phyloP scores from a whole-genome alignment of 768 basidiomycete species.

The Pleurotus giganteus region DNA sequence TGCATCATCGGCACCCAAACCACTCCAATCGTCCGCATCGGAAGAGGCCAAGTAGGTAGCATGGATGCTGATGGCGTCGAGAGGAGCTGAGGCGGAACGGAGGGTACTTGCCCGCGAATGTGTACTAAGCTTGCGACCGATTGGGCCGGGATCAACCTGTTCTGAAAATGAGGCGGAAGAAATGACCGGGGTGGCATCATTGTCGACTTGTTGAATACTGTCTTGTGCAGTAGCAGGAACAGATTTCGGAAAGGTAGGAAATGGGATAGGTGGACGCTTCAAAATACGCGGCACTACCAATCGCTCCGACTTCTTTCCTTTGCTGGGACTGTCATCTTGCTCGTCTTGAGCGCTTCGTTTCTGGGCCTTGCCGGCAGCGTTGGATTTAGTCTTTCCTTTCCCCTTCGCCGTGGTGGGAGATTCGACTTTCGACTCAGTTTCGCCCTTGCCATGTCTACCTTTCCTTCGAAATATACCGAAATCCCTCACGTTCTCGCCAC shows the following conservation, averaged over 20 bases:
- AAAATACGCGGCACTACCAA: slow-evolving; percentile 10
- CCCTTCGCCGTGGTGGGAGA: slow-evolving; percentile 14
- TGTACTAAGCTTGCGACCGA: neutral
- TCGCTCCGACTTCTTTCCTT: slow-evolving; percentile 16
- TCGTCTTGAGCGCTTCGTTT: slow-evolving; percentile 19
- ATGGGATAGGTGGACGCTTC: slow-evolving; percentile 7
- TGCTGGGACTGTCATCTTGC: slow-evolving; percentile 25
- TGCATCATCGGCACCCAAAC: neutral
- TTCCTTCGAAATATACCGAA: neutral
- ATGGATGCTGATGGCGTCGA: neutral
- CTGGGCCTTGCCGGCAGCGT: slow-evolving; percentile 17
- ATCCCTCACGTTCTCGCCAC: slow-evolving; percentile 3
- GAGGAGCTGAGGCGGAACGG: neutral
- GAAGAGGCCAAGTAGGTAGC: neutral
- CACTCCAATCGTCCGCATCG: neutral
- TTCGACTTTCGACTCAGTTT: neutral
- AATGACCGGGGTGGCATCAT: slow-evolving; percentile 12
- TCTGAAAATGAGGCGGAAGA: slow-evolving; percentile 4
- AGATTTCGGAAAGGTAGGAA: neutral
- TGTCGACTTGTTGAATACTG: slow-evolving; percentile 15
- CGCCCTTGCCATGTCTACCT: neutral
- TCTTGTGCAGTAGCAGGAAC: slow-evolving; percentile 11
- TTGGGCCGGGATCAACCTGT: neutral
- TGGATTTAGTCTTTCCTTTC: slow-evolving; percentile 16
- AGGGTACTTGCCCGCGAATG: neutral